These are phyloP conservation scores for Apiospora koreana DNA, from an alignment of 2,329 filamentous ascomycete species.

Conservation along the genomic window DNA sequence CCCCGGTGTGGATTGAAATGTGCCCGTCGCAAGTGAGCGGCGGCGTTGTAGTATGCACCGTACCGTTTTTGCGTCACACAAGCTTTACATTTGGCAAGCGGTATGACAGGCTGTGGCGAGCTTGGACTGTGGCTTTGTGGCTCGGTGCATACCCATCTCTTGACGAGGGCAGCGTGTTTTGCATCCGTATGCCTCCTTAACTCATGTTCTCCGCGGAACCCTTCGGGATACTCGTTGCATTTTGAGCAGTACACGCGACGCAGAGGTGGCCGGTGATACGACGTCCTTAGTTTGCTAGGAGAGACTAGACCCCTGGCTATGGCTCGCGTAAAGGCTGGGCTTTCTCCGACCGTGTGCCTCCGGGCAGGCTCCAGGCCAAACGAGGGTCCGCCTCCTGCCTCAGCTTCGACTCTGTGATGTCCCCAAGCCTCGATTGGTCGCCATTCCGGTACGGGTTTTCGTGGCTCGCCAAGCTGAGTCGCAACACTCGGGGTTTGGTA, in stretches of 20 bases:
- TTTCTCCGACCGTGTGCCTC: conserved; percentile 49
- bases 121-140: conserved; percentile 39
- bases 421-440: conserved; percentile 38
- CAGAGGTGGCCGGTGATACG: conserved; percentile 58
- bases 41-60: conserved; percentile 61
- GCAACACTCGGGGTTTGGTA: conserved; percentile 35
- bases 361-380: conserved; percentile 34
- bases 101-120: conserved; percentile 50
- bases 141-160: conserved; percentile 58
- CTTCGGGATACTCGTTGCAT: conserved; percentile 80
- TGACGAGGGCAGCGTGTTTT: conserved; percentile 56
- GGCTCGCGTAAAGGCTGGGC: conserved; percentile 41
- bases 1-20: conserved; percentile 59
- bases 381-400: conserved; percentile 19
- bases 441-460: conserved; percentile 41
- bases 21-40: conserved; percentile 57
- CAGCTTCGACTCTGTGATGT: conserved; percentile 26
- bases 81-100: conserved; percentile 57
- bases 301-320: conserved; percentile 43
- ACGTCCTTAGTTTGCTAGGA: conserved; percentile 42
- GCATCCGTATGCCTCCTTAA: conserved; percentile 67
- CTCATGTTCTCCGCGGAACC: conserved; percentile 90
- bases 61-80: conserved; percentile 59
- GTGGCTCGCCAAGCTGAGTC: conserved; percentile 34
- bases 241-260: conserved; percentile 75